Conservation (phyloP, 2,329 filamentous ascomycete species). For the Capronia americana region DNA sequence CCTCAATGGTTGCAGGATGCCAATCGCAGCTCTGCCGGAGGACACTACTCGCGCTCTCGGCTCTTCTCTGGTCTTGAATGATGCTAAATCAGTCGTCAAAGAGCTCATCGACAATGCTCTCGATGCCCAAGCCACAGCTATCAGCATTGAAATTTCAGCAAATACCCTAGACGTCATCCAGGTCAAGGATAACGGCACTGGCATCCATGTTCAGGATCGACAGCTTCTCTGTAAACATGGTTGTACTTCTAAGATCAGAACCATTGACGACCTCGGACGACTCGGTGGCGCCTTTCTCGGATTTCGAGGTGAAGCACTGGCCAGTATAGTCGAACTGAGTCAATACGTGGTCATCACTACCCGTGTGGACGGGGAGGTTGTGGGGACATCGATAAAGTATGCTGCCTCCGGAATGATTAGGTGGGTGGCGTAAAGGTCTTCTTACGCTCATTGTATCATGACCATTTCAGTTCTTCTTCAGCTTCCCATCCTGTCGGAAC, state of each 20-base stretch:
- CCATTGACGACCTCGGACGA: constrained; percentile 61
- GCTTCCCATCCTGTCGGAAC: constrained; percentile 66
- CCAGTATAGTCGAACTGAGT: constrained; percentile 66
- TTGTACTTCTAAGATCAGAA: constrained; percentile 69
- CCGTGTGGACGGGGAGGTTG: constrained; percentile 62
- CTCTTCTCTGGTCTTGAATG: constrained; percentile 63
- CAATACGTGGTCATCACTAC: constrained; percentile 61
- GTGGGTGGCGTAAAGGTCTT: constrained; percentile 43
- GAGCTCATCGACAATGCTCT: constrained; percentile 73
- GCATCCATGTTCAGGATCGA: constrained; percentile 64
- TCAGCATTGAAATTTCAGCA: constrained; percentile 63
- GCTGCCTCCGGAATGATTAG: constrained; percentile 56
- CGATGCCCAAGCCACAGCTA: constrained; percentile 64
- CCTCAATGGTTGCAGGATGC: constrained; percentile 45
- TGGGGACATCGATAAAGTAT: constrained; percentile 60
- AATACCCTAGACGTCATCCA: constrained; percentile 69
- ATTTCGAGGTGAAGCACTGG: constrained; percentile 69
- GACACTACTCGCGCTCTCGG: constrained; percentile 59
- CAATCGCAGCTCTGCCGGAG: constrained; percentile 53
- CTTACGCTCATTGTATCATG: constrained; percentile 34
- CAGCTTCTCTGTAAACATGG: constrained; percentile 61
- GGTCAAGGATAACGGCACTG: constrained; percentile 68
- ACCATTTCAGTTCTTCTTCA: constrained; percentile 47
- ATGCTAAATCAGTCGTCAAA: constrained; percentile 65
- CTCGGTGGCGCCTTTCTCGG: constrained; percentile 65